Base-by-base conservation (phyloP, 2,329 filamentous ascomycete species). In the Pseudogymnoascus sp. region DNA sequence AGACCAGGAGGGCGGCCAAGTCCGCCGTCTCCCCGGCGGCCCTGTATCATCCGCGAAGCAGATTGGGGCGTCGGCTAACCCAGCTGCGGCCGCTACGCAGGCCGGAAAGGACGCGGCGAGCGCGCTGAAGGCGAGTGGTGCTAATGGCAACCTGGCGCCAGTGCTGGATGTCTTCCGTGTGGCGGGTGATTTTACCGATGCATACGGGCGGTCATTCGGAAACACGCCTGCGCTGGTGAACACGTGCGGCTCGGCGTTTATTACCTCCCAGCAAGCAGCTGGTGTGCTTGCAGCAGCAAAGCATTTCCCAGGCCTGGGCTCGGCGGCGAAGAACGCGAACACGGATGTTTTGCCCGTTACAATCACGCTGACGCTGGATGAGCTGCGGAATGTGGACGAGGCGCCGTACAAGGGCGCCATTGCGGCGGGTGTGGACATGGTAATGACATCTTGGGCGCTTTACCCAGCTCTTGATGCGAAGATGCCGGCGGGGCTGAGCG, bases 1-100 rank as follows among this genome's bases (percentile, higher is more conserved):
- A 3, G 73, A 75, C 63, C 73, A 75, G 54, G 73, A 75, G 62
- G 73, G 73, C 6, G 73, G 72, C 8, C 8, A 71, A n/a, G 68
- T 75, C 3, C 66, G 66, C 39, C 70, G 71, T 6, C 57, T 75
- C 0, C 66, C 70, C 4, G 71, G 72, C 6, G 71, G 72, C 3
- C 71, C 72, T 16, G 66, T 62, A 2, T 41, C 61, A 25, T 70
- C 69, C 11, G 72, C 67, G 7, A 74, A 73, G 61, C 36, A 68
- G 57, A 61, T 73, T 2, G 73, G 73, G 5, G 54, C 67, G 43
- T 66, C 68, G 4, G n/a, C 65, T 2, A 6, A 72, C 21, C 69
- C 67, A 0, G 25, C 60, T 19, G 28, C 43, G 3, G 67, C 69
- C 23, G 73, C 72, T 1, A 69, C 62, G 3, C 43, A 69, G 25